These are phyloP conservation scores for Pestalotiopsis sp. DNA, from an alignment of 2,329 filamentous ascomycete genomes.

Conservation along the genomic window DNA sequence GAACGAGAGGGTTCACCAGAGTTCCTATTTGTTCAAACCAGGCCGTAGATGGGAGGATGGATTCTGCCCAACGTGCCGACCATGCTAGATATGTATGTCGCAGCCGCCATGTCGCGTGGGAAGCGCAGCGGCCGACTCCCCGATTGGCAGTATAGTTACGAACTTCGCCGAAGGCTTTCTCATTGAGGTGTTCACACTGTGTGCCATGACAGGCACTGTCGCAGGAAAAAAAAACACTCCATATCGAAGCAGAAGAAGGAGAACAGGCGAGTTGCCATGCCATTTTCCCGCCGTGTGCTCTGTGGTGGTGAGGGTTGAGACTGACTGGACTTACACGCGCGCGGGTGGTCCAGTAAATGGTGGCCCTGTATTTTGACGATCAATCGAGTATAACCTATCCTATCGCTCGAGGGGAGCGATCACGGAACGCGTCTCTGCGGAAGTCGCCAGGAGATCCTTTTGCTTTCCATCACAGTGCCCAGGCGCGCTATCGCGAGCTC, in stretches of 20 bases:
- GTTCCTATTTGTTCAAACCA: conserved; percentile 1
- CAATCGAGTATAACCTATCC: background rate
- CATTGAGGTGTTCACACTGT: background rate
- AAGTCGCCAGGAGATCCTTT: background rate
- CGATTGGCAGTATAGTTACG: conserved; percentile 5
- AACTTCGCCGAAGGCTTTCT: background rate
- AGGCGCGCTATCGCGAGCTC: background rate
- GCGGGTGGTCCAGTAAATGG: conserved; percentile 1
- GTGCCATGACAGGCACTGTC: background rate
- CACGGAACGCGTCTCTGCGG: background rate
- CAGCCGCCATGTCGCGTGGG: conserved; percentile 5
- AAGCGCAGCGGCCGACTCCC: background rate
- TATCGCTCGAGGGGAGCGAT: background rate
- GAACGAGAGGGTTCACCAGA: background rate
- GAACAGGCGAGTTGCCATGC: background rate
- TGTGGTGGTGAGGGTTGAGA: background rate
- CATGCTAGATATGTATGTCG: conserved; percentile 7
- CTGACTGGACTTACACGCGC: background rate
- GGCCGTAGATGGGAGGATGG: background rate
- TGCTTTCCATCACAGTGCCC: background rate
- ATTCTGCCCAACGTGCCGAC: conserved; percentile 8
- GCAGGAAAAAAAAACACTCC: background rate
- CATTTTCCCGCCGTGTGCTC: background rate
- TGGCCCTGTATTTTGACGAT: conserved; percentile 3
- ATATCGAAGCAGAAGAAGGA: background rate